Percentiles rank a stretch among this genome's conserved stretches.
Conservation (phyloP, 306 rosid species). For the Malus sieversii region DNA sequence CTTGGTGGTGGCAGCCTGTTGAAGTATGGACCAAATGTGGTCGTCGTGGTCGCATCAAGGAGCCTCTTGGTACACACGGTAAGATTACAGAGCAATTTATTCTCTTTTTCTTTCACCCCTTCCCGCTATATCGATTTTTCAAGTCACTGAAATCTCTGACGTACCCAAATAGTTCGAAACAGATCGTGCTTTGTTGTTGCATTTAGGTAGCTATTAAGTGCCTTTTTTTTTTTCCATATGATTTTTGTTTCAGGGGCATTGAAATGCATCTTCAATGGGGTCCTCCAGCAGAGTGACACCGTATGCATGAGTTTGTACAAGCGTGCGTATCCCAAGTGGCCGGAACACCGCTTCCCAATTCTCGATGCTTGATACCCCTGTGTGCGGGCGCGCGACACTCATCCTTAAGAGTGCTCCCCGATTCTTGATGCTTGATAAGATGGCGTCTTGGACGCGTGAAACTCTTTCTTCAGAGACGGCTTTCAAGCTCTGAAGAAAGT, state of each 20-base stretch:
- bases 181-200: not conserved
- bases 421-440: slow-evolving; percentile 32
- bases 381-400: not conserved
- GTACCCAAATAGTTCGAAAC: not conserved
- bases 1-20: slow-evolving; percentile 70
- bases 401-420: slow-evolving; percentile 32
- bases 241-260: slow-evolving; percentile 48
- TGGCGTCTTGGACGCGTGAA: slow-evolving; percentile 8
- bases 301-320: slow-evolving; percentile 75
- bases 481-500: slow-evolving; percentile 25
- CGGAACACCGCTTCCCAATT: slow-evolving; percentile 47
- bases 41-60: slow-evolving; percentile 88
- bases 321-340: slow-evolving; percentile 92
- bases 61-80: slow-evolving; percentile 98
- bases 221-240: not conserved
- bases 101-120: not conserved
- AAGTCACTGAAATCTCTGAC: not conserved
- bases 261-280: slow-evolving; percentile 80
- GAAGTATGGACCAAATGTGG: slow-evolving; percentile 82
- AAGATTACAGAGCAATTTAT: slow-evolving; percentile 2
- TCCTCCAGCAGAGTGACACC: slow-evolving; percentile 77
- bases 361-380: slow-evolving; percentile 31
- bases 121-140: not conserved
- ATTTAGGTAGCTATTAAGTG: not conserved
- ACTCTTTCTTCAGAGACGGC: not conserved